A percentile compares a stretch with the other conserved stretches of the same genome.
phyloP scores from a whole-genome alignment of 306 rosid species.

The Pterocarpus macrocarpus region DNA sequence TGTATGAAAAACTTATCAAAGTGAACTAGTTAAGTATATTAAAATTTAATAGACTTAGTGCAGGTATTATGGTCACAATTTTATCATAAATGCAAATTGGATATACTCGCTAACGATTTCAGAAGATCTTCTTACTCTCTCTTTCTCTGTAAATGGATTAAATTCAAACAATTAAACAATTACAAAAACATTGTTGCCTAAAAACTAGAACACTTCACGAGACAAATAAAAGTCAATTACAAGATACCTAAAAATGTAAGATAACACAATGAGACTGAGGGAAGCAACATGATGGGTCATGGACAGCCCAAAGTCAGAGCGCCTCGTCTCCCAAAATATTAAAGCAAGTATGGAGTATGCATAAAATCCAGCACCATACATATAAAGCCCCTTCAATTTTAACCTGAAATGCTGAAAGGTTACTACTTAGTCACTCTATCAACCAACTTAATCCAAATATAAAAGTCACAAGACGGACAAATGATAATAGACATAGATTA shows the following conservation, averaged over 20 bases:
- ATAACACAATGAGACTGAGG: slow-evolving; percentile 76
- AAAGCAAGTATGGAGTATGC: slow-evolving; percentile 93
- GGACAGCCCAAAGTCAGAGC: slow-evolving; percentile 93
- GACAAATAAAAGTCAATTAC: slow-evolving; percentile 41
- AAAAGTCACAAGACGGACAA: slow-evolving; percentile 30
- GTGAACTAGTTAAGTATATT: slow-evolving; percentile 13
- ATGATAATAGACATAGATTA: slow-evolving; percentile 10
- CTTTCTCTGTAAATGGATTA: neutral
- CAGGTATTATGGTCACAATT: slow-evolving; percentile 21
- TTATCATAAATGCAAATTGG: neutral
- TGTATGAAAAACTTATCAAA: neutral
- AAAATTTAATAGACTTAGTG: neutral
- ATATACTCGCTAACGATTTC: slow-evolving; percentile 15
- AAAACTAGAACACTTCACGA: slow-evolving; percentile 30
- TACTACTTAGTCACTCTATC: slow-evolving; percentile 12
- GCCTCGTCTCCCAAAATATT: slow-evolving; percentile 95
- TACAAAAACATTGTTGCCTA: slow-evolving; percentile 6
- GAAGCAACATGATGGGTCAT: slow-evolving; percentile 96
- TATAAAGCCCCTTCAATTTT: slow-evolving; percentile 85
- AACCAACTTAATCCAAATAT: slow-evolving; percentile 34
- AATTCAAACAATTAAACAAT: slow-evolving; percentile 18
- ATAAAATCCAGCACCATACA: slow-evolving; percentile 94
- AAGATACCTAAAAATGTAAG: slow-evolving; percentile 80
- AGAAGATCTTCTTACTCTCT: neutral
- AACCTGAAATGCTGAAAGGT: slow-evolving; percentile 67